Conservation (phyloP, 768 basidiomycete species). For the Russula dissimulans region DNA sequence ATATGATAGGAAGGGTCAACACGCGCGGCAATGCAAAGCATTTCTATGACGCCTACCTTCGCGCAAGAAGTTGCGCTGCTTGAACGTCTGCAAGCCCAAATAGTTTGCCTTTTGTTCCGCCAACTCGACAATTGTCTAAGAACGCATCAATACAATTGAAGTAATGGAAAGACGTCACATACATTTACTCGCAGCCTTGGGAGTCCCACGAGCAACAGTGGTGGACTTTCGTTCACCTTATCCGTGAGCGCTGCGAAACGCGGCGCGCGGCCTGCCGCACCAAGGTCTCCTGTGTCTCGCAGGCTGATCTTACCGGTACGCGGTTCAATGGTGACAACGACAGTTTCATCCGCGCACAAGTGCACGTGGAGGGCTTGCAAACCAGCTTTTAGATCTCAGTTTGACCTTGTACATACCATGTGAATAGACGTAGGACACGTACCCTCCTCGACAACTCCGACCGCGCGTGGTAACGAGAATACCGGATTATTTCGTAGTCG, state of each 20-base stretch:
- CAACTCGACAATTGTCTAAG: conserved; percentile 74
- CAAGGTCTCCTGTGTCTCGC: conserved; percentile 73
- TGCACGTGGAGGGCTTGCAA: conserved; percentile 53
- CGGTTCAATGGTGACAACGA: conserved; percentile 68
- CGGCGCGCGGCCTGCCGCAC: conserved; percentile 62
- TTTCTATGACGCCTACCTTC: conserved; percentile 40
- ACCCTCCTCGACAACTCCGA: conserved; percentile 51
- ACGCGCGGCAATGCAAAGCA: neutral
- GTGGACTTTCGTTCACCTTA: conserved; percentile 62
- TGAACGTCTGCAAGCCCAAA: conserved; percentile 70
- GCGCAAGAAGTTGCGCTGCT: conserved; percentile 52
- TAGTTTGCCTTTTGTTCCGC: conserved; percentile 81
- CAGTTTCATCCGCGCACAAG: conserved; percentile 67
- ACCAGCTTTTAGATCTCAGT: conserved; percentile 32
- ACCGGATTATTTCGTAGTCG: conserved; percentile 48
- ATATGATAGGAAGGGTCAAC: neutral
- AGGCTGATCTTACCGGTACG: conserved; percentile 73
- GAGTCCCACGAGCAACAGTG: conserved; percentile 46
- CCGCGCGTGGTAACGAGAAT: conserved; percentile 55
- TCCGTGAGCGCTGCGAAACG: conserved; percentile 51
- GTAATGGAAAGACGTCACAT: conserved; percentile 22
- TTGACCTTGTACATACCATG: neutral
- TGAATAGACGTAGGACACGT: conserved; percentile 7
- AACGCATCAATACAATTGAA: neutral
- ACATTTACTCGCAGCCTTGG: conserved; percentile 55